A percentile compares a stretch with the other conserved stretches of the same genome.
phyloP scores from a whole-genome alignment of 1,284 basidiomycete genomes.

The Malassezia vespertilionis region DNA sequence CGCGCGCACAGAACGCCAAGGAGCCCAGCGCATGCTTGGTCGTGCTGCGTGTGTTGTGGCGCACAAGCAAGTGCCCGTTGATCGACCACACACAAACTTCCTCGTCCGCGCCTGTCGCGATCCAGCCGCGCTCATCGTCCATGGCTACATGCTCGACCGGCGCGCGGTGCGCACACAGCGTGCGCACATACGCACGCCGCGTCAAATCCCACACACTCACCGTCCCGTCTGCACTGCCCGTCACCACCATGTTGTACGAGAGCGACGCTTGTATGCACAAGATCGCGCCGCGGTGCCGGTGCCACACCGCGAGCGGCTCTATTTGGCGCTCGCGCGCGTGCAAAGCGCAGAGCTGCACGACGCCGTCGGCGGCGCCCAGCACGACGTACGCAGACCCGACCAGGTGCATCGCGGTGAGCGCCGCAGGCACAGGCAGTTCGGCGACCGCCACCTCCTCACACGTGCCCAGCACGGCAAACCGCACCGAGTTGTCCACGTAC shows the following conservation, averaged over 20 bases:
- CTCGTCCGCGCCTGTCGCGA: slow-evolving; percentile 64
- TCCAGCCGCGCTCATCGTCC: slow-evolving; percentile 72
- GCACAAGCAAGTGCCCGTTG: slow-evolving; percentile 63
- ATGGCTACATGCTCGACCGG: slow-evolving; percentile 63
- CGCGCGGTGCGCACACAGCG: slow-evolving; percentile 43
- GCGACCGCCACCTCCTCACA: slow-evolving; percentile 57
- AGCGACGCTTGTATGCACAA: slow-evolving; percentile 63
- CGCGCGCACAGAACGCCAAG: slow-evolving; percentile 67
- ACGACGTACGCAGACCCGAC: slow-evolving; percentile 56
- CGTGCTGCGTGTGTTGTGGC: slow-evolving; percentile 53
- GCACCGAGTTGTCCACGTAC: slow-evolving; percentile 52
- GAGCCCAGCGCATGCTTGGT: slow-evolving; percentile 54
- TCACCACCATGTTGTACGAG: slow-evolving; percentile 71
- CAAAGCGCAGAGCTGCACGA: slow-evolving; percentile 15
- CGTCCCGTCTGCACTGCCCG: slow-evolving; percentile 71
- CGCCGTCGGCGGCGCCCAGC: slow-evolving; percentile 47
- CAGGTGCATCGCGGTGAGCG: slow-evolving; percentile 56
- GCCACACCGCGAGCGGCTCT: neutral
- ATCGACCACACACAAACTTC: slow-evolving; percentile 67
- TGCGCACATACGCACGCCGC: slow-evolving; percentile 47
- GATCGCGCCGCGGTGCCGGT: slow-evolving; percentile 50
- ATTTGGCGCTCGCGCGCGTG: slow-evolving; percentile 17
- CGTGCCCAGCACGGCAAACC: slow-evolving; percentile 49
- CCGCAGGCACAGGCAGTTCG: slow-evolving; percentile 22
- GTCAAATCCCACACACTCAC: slow-evolving; percentile 87